Base-by-base conservation (phyloP, 139 green algal genomes). In the Deuterostichococcus epilithicus region DNA sequence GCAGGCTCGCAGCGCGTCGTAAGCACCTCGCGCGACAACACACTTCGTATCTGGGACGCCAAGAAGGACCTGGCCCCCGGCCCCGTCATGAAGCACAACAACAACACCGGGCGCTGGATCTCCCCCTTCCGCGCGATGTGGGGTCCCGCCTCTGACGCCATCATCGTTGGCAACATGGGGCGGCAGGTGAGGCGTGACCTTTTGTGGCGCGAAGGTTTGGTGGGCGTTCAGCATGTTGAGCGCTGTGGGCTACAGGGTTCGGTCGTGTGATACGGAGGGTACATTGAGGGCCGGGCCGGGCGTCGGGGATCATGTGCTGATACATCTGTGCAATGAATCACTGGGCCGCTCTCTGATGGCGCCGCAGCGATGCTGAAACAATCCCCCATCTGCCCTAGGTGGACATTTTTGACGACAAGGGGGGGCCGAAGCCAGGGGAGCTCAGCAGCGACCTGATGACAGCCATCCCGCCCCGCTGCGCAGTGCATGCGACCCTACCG, bases 11-110 rank as follows among this genome's bases (percentile, higher is more conserved):
- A 86, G 35, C 79, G 87, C 52, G 59, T 95, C 5, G 35, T 92
- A 35, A 83, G 70, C 25, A 91, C 87, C 26, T 87, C 80, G 1
- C 90, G 89, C 63, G 91, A 95, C 75, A 82, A 94, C 76, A 93
- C 91, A 0, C 36, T 94, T 30, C 73, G 77, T 2, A 63, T 95
- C 32, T 94, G 89, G 89, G 85, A 89, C 32, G 76, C 63, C 44
- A 76, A 42, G 45, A 74, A 78, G 26, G 85, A 65, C 39, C 37
- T 83, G 44, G 34, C 72, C 23, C 13, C 52, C 28, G 52, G 75
- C 59, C 35, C 68, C 34, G 42, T 37, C 52, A 79, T 89, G 26
- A 73, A 45, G 26, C 89, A 93, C 78, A 83, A 93, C 80, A 93
- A 90, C 71, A 81, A 93, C 68, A 93, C 87, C 33, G 87, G 89